Conservation (phyloP, 2,329 filamentous ascomycete species). For the Diaporthe sp. region DNA sequence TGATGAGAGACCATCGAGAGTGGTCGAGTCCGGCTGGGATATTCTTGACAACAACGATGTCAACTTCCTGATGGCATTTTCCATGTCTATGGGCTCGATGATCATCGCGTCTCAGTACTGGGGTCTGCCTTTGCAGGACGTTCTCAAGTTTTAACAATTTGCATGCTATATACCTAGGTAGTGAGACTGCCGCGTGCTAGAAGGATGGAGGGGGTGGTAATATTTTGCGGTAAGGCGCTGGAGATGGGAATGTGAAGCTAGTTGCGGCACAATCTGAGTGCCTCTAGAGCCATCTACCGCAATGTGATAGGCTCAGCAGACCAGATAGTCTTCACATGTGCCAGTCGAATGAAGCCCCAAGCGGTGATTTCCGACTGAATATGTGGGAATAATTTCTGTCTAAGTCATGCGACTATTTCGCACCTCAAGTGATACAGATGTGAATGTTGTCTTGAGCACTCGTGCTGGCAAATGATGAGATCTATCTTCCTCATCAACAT, state of each 20-base stretch:
- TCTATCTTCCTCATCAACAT: too few relatives aligned
- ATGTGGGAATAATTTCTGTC: neutral
- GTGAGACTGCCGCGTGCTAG: neutral
- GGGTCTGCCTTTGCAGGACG: conserved; percentile 63
- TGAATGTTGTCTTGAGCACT: neutral
- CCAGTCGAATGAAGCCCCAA: neutral
- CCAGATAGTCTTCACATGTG: neutral
- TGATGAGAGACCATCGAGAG: conserved; percentile 69
- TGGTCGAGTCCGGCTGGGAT: conserved; percentile 76
- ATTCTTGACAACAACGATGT: conserved; percentile 95
- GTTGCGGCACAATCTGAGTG: neutral
- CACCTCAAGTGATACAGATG: too few relatives aligned
- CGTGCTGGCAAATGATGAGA: neutral
- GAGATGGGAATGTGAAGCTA: neutral
- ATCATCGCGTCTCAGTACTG: conserved; percentile 71
- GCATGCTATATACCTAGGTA: neutral
- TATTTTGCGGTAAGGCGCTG: neutral
- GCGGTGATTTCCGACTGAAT: neutral
- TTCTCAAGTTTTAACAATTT: conserved; percentile 51
- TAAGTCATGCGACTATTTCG: neutral
- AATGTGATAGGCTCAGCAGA: neutral
- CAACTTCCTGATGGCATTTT: conserved; percentile 89
- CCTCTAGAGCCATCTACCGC: neutral
- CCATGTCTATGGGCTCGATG: conserved; percentile 86
- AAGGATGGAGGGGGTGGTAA: neutral